These are phyloP conservation scores for Saururus chinensis DNA, from an alignment of 164 flowering plant species.

Conservation along the genomic window DNA sequence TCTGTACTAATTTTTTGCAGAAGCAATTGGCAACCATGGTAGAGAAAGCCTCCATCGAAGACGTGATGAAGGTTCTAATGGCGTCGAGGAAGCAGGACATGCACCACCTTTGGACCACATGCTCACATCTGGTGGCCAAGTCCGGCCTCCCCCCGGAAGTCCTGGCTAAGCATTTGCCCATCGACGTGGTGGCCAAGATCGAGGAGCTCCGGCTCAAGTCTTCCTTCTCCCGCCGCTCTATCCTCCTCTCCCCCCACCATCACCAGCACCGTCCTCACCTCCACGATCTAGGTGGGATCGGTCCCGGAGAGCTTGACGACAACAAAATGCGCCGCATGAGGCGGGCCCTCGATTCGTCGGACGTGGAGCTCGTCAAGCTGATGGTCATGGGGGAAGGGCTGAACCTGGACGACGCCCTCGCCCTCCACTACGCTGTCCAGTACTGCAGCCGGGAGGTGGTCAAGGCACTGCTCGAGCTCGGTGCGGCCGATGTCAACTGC, in stretches of 20 bases:
- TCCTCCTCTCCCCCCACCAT: conserved; percentile 37
- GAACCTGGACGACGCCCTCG: conserved; percentile 86
- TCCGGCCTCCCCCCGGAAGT: conserved; percentile 95
- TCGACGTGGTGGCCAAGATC: conserved; percentile 78
- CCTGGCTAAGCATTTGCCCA: conserved; percentile 88
- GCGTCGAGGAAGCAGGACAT: conserved; percentile 96
- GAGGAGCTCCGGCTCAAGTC: conserved; percentile 88
- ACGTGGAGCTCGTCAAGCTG: conserved; percentile 94
- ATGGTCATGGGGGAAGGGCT: conserved; percentile 99
- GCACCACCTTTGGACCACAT: conserved; percentile 96
- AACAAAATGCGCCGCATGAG: conserved; percentile 87
- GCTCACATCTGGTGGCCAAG: conserved; percentile 90
- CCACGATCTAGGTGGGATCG: conserved; percentile 28
- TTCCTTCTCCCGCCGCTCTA: conserved; percentile 41
- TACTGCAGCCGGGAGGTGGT: conserved; percentile 86
- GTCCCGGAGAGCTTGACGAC: conserved; percentile 61
- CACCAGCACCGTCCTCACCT: conserved; percentile 28
- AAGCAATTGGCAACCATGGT: conserved; percentile 75
- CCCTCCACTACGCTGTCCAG: conserved; percentile 84
- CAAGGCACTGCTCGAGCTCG: background rate
- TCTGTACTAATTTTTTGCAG: conserved; percentile 20
- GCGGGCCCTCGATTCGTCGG: conserved; percentile 90
- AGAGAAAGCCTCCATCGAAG: conserved; percentile 39
- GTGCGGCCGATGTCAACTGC: conserved; percentile 41
- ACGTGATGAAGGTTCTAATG: conserved; percentile 91